These are phyloP conservation scores for Mixia osmundae DNA, from an alignment of 1,284 basidiomycete genomes.

Conservation along the genomic window DNA sequence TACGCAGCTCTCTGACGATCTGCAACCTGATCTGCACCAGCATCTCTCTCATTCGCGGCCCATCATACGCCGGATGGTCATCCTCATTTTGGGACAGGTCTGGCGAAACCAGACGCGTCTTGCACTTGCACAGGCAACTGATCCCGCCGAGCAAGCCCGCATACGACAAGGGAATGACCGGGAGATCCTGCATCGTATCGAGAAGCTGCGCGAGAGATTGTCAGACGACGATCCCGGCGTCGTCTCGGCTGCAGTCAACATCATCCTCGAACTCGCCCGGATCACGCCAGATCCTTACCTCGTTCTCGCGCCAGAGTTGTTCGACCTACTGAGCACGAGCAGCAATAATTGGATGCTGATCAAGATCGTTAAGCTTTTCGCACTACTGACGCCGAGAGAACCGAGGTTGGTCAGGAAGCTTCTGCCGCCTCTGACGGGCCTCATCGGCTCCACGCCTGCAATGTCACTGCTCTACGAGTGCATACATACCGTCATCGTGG, in stretches of 20 bases:
- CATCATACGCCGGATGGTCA: slow-evolving; percentile 22
- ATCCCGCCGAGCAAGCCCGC: slow-evolving; percentile 3
- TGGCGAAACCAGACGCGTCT: slow-evolving; percentile 4
- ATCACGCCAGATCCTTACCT: slow-evolving; percentile 18
- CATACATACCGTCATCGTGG: slow-evolving; percentile 91
- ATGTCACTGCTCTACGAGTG: slow-evolving; percentile 94
- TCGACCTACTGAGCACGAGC: slow-evolving; percentile 77
- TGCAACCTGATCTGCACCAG: slow-evolving; percentile 60
- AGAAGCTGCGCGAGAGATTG: slow-evolving; percentile 55
- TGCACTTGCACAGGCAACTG: slow-evolving; percentile 1
- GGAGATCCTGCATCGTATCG: too few species aligned
- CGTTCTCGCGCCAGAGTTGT: slow-evolving; percentile 63
- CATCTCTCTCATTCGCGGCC: slow-evolving; percentile 80
- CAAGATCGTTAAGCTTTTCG: slow-evolving; percentile 93
- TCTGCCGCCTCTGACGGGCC: slow-evolving; percentile 70
- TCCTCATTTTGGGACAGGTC: slow-evolving; percentile 14
- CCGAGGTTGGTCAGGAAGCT: slow-evolving; percentile 83
- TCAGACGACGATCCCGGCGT: slow-evolving; percentile 72
- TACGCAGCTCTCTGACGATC: slow-evolving; percentile 68
- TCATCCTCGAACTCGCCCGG: slow-evolving; percentile 76
- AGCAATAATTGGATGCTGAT: slow-evolving; percentile 99
- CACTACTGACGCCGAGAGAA: slow-evolving; percentile 68
- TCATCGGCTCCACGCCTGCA: slow-evolving; percentile 86
- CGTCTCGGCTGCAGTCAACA: slow-evolving; percentile 74
- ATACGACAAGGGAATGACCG: too few species aligned